These are phyloP conservation scores for Colletotrichum lini DNA, from an alignment of 2,329 filamentous ascomycete genomes.

Conservation along the genomic window DNA sequence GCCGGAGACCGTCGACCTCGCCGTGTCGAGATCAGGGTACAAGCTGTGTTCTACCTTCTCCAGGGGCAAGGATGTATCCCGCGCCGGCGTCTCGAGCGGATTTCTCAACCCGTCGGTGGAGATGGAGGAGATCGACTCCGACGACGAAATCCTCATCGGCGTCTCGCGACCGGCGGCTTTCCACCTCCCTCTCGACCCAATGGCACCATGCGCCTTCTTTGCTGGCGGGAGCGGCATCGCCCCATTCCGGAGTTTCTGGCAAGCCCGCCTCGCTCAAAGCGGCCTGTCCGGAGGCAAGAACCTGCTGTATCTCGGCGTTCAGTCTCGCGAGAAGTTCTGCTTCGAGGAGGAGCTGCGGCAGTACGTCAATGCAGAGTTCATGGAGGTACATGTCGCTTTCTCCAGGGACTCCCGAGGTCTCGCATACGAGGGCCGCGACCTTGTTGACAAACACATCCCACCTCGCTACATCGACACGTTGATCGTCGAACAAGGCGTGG, in stretches of 20 bases:
- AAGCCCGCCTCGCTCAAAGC: constrained; percentile 55
- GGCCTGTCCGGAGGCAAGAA: constrained; percentile 59
- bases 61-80: constrained; percentile 48
- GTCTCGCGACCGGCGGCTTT: constrained; percentile 67
- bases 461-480: constrained; percentile 67
- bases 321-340: constrained; percentile 66
- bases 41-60: constrained; percentile 61
- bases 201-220: constrained; percentile 67
- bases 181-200: constrained; percentile 64
- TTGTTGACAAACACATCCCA: constrained; percentile 64
- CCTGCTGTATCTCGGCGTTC: constrained; percentile 66
- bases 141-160: constrained; percentile 66
- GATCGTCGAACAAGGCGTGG: constrained; percentile 65
- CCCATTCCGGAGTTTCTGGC: constrained; percentile 69
- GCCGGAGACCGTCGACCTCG: constrained; percentile 65
- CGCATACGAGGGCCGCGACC: constrained; percentile 60
- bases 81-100: constrained; percentile 65
- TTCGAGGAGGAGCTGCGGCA: constrained; percentile 64
- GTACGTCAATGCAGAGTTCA: constrained; percentile 61
- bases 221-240: constrained; percentile 69
- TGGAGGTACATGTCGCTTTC: constrained; percentile 68
- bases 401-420: constrained; percentile 65
- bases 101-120: constrained; percentile 65
- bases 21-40: constrained; percentile 66
- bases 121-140: constrained; percentile 54